A percentile compares a stretch with the other conserved stretches of the same genome.
Conservation (phyloP, 257 asterid genomes). For the Jasminum sambac region DNA sequence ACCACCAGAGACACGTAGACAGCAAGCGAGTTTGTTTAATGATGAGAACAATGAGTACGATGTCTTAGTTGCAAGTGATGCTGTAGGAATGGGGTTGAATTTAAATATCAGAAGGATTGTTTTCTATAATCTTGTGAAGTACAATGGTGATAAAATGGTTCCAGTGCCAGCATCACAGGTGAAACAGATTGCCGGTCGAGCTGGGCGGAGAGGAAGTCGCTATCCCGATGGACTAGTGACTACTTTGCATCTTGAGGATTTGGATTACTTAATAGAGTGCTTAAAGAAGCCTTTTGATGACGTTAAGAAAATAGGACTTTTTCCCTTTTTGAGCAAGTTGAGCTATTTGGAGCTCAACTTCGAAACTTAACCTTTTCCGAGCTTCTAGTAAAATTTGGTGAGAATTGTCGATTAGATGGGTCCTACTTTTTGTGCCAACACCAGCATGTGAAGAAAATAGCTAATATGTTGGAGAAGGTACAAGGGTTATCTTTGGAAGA, state of each 20-base stretch:
- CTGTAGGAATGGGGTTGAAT: slow-evolving; percentile 98
- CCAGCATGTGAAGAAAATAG: slow-evolving; percentile 70
- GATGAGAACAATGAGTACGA: slow-evolving; percentile 65
- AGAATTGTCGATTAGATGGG: slow-evolving; percentile 72
- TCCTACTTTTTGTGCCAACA: slow-evolving; percentile 78
- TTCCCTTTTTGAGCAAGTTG: slow-evolving; percentile 92
- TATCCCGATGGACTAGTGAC: slow-evolving; percentile 92
- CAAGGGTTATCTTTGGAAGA: slow-evolving; percentile 78
- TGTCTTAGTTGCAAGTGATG: slow-evolving; percentile 92
- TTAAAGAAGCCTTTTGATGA: slow-evolving; percentile 81
- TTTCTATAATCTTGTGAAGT: slow-evolving; percentile 67
- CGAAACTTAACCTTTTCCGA: slow-evolving; percentile 53
- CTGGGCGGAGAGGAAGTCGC: slow-evolving; percentile 93
- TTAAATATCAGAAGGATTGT: slow-evolving; percentile 76
- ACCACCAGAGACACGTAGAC: slow-evolving; percentile 95
- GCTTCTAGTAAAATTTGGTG: slow-evolving; percentile 75
- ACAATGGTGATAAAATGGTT: slow-evolving; percentile 77
- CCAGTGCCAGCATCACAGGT: slow-evolving; percentile 92
- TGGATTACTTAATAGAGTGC: slow-evolving; percentile 79
- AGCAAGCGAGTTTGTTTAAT: slow-evolving; percentile 84
- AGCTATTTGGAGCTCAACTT: slow-evolving; percentile 78
- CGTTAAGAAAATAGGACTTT: slow-evolving; percentile 85
- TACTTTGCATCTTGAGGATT: slow-evolving; percentile 73
- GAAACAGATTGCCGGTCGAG: slow-evolving; percentile 96
- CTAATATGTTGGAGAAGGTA: slow-evolving; percentile 79